phyloP scores from a whole-genome alignment of 768 basidiomycete genomes.

The Butyriboletus loyo region DNA sequence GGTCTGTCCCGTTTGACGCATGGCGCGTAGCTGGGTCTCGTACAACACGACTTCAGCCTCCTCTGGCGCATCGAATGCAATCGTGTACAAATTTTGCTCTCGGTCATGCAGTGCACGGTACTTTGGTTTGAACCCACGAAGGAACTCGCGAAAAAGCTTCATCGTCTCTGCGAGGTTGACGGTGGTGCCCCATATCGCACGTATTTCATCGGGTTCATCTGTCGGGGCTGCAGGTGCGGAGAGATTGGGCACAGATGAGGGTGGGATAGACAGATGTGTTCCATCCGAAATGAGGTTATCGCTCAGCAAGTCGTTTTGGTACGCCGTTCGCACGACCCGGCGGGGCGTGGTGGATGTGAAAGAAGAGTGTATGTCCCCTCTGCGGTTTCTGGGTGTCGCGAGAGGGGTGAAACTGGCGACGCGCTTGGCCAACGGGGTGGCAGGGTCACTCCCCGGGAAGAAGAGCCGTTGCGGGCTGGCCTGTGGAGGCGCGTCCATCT shows the following conservation, averaged over 20 bases:
- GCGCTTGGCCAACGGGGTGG: constrained; percentile 46
- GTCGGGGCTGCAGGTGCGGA: constrained; percentile 61
- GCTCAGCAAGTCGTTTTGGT: constrained; percentile 21
- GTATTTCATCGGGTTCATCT: constrained; percentile 79
- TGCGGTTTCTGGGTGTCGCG: constrained; percentile 46
- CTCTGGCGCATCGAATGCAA: constrained; percentile 53
- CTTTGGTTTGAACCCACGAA: constrained; percentile 91
- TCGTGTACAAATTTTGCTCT: constrained; percentile 51
- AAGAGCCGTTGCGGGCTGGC: constrained; percentile 22
- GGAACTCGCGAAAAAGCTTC: constrained; percentile 84
- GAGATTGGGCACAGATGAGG: constrained; percentile 52
- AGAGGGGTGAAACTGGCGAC: constrained; percentile 23
- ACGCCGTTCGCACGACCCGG: constrained; percentile 17
- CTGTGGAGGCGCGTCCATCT: constrained; percentile 43
- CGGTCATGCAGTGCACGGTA: constrained; percentile 76
- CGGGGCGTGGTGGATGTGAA: constrained; percentile 34
- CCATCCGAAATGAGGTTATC: constrained; percentile 55
- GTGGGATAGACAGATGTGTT: constrained; percentile 53
- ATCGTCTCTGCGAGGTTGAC: constrained; percentile 90
- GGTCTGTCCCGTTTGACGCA: constrained; percentile 90
- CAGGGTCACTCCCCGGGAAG: constrained; percentile 35
- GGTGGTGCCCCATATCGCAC: constrained; percentile 97
- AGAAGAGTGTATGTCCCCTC: constrained; percentile 28
- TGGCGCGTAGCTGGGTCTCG: constrained; percentile 74
- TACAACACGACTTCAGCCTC: constrained; percentile 72